Evolutionary conservation across 768 basidiomycete genomes (phyloP).

Genomic region (Tylopilus vinaceipallidus): DNA sequence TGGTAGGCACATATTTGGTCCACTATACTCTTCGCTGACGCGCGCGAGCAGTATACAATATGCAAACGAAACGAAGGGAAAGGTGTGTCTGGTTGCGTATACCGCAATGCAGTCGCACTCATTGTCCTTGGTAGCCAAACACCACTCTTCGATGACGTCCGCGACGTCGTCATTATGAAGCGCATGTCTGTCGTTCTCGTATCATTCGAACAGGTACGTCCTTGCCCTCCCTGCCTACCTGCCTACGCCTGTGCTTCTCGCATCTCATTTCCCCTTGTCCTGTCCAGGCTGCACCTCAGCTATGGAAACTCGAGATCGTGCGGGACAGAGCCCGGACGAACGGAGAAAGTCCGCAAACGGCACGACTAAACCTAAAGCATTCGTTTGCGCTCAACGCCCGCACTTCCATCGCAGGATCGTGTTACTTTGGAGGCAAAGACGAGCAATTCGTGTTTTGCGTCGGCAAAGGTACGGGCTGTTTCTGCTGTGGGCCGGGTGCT

Average conservation of each 20-base stretch:
- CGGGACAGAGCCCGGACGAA: constrained; percentile 45
- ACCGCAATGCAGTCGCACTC: background rate
- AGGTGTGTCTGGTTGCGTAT: constrained; percentile 33
- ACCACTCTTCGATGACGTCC: constrained; percentile 51
- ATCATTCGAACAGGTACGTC: constrained; percentile 27
- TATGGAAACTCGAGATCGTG: constrained; percentile 68
- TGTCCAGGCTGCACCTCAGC: constrained; percentile 62
- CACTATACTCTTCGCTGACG: constrained; percentile 2
- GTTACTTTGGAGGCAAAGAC: constrained; percentile 76
- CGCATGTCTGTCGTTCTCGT: constrained; percentile 43
- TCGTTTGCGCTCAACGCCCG: constrained; percentile 62
- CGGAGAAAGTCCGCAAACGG: constrained; percentile 10
- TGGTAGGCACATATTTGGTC: constrained; percentile 30
- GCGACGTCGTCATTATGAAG: constrained; percentile 48
- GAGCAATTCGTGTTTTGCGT: constrained; percentile 80
- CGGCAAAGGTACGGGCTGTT: constrained; percentile 56
- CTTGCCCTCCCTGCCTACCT: background rate
- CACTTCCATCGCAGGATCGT: constrained; percentile 75
- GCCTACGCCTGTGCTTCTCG: too few relatives aligned
- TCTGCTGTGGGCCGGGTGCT: too few relatives aligned
- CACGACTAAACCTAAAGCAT: constrained; percentile 45
- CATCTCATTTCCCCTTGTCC: background rate
- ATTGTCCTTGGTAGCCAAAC: constrained; percentile 38
- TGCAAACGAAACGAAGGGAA: constrained; percentile 44
- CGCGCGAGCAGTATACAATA: constrained; percentile 42